Base-by-base conservation (phyloP, 2,329 filamentous ascomycete species). In the Epichloe gansuensis region DNA sequence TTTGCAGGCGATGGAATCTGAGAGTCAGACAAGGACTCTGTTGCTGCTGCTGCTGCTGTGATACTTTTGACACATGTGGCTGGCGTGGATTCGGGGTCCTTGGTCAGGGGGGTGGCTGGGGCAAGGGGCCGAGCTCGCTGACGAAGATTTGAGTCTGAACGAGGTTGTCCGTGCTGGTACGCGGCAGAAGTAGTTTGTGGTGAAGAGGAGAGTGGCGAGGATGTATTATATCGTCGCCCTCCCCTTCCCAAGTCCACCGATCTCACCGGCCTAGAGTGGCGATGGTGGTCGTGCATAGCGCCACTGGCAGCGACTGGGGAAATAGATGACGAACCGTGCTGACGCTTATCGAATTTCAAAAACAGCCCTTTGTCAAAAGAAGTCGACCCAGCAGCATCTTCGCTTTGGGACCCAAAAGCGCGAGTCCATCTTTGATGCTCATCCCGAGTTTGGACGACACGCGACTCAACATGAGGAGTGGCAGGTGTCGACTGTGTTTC, bases 321-420 rank as follows among this genome's bases (percentile, higher is more conserved):
- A 7, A 47, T 75, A 79, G 62, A 76, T 85, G 27, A 88, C 60
- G 4, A 78, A 79, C 2, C 73, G 56, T 78, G 81, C 1, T 86
- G 77, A 54, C 85, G 82, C 57, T 84, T 81, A 61, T 87, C 82
- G 9, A 73, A 69, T 50, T 72, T 80, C 23, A 72, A 71, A 50
- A 84, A 82, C 3, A 78, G 57, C 57, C 76, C 74, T 42, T 81
- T 74, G 54, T 89, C 84, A 6, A 81, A 79, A 0, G 84, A 87
- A 35, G 74, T 75, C 5, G 80, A 77, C 38, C 83, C 74, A 2
- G 73, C 71, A 23, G 68, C 66, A 38, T 77, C 74, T 41, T 78
- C 76, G n/a, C 58, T 54, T 42, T 60, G 44, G 41, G 62, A 50
- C 53, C 68, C 60, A 31, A 69, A 60, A 34, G 74, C 71, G 2